Conservation (phyloP, 208 protist genomes). For the Leishmania guyanensis region DNA sequence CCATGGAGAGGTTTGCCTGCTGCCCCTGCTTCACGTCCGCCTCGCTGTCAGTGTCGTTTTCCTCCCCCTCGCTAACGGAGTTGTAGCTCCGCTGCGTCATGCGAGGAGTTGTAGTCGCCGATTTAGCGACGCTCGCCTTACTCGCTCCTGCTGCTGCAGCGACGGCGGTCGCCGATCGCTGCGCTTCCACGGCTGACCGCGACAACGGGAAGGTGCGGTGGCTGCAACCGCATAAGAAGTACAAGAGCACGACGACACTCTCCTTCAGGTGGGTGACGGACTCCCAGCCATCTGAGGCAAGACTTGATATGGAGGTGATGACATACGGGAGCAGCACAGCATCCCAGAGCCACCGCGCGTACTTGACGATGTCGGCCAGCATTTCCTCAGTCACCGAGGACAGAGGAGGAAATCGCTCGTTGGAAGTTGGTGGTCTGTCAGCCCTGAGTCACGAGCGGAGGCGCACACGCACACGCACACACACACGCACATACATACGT, state of each 20-base stretch:
- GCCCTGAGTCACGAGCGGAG: neutral
- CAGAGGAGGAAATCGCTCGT: neutral
- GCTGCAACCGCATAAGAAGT: constrained; percentile 72
- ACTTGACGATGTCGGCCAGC: constrained; percentile 30
- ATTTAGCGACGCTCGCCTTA: neutral
- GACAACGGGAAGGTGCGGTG: constrained; percentile 67
- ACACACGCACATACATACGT: neutral
- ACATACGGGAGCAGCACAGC: constrained; percentile 55
- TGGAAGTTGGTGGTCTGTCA: neutral
- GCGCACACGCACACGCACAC: neutral
- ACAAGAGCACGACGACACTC: constrained; percentile 62
- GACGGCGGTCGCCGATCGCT: neutral
- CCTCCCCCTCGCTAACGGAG: constrained; percentile 15
- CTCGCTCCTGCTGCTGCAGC: neutral
- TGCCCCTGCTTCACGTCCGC: constrained; percentile 5
- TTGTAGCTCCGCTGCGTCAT: neutral
- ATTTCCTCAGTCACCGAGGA: constrained; percentile 5
- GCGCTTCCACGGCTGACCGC: constrained; percentile 18
- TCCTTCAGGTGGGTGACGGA: constrained; percentile 45
- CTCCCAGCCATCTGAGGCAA: constrained; percentile 64
- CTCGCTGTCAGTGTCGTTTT: constrained; percentile 32
- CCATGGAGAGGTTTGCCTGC: neutral
- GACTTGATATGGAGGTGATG: constrained; percentile 41
- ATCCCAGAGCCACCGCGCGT: constrained; percentile 48
- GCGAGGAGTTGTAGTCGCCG: neutral